These are phyloP conservation scores for Rutstroemia sp. DNA, from an alignment of 2,329 filamentous ascomycete species.

Conservation along the genomic window DNA sequence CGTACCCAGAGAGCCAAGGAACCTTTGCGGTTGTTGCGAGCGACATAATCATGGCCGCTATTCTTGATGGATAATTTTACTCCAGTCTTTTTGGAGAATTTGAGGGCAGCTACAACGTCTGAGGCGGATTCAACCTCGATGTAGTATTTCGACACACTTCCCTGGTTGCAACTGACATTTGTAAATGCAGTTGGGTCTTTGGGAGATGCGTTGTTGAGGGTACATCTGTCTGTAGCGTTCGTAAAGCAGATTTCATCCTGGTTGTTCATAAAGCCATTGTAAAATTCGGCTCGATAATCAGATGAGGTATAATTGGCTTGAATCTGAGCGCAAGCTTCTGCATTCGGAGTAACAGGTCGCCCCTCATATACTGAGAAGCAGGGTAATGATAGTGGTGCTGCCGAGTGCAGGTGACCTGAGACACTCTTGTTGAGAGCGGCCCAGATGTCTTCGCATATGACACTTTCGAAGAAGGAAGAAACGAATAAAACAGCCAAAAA, in stretches of 20 bases:
- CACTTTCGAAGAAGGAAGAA: background rate
- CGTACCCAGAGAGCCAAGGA: constrained; percentile 16
- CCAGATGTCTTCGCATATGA: background rate
- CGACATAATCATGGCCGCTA: constrained; percentile 23
- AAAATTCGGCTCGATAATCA: constrained; percentile 17
- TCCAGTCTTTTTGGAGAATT: constrained; percentile 36
- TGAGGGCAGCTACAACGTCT: constrained; percentile 38
- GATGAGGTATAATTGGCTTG: constrained; percentile 25
- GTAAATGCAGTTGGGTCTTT: constrained; percentile 16
- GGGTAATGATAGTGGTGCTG: constrained; percentile 23
- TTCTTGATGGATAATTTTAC: constrained; percentile 31
- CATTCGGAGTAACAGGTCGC: constrained; percentile 10
- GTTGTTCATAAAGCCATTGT: constrained; percentile 24
- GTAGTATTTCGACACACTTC: constrained; percentile 13
- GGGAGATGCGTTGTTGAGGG: constrained; percentile 21
- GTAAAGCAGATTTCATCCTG: constrained; percentile 27
- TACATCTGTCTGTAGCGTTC: constrained; percentile 25
- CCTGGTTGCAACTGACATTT: constrained; percentile 15
- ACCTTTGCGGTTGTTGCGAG: constrained; percentile 14
- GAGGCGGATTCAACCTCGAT: constrained; percentile 25
- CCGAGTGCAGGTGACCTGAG: constrained; percentile 16
- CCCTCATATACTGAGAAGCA: constrained; percentile 28
- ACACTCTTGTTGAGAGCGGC: constrained; percentile 17
- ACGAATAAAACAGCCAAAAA: background rate
- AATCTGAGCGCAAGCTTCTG: constrained; percentile 19